These are phyloP conservation scores for Ajuga reptans DNA, from an alignment of 305 asterid genomes.

Conservation along the genomic window DNA sequence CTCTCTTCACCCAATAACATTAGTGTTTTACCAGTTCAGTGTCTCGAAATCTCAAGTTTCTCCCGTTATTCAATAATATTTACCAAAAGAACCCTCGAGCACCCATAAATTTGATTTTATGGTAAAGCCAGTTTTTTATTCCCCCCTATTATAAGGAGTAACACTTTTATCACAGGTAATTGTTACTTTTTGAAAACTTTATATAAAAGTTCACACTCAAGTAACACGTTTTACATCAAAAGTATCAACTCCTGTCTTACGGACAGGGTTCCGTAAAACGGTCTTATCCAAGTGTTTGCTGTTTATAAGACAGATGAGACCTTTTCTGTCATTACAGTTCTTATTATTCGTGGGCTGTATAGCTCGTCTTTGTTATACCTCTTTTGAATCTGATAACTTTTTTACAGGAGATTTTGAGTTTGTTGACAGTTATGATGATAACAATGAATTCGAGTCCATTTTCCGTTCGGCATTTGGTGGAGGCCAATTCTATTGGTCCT, in stretches of 20 bases:
- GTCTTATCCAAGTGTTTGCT: too few species aligned
- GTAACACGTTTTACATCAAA: too few species aligned
- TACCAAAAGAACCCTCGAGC: neutral
- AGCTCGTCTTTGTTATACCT: neutral
- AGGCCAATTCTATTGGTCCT: constrained; percentile 43
- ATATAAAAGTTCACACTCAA: too few species aligned
- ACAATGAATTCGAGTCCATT: constrained; percentile 40
- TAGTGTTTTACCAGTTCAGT: neutral
- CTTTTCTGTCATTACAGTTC: neutral
- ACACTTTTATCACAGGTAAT: too few species aligned
- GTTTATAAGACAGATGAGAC: neutral
- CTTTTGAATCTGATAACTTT: constrained; percentile 15
- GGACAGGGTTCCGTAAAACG: too few species aligned
- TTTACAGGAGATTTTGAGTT: constrained; percentile 50
- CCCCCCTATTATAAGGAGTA: neutral
- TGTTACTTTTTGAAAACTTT: too few species aligned
- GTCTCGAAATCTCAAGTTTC: neutral
- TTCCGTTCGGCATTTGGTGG: constrained; percentile 56
- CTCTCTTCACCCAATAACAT: neutral
- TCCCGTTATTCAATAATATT: too few species aligned
- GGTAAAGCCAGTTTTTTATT: neutral
- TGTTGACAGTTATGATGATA: constrained; percentile 42
- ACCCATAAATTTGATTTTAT: neutral
- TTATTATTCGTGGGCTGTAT: neutral
- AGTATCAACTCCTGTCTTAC: too few species aligned